Conservation (phyloP, 805 yeast genomes). For the Lipomyces yamadae region DNA sequence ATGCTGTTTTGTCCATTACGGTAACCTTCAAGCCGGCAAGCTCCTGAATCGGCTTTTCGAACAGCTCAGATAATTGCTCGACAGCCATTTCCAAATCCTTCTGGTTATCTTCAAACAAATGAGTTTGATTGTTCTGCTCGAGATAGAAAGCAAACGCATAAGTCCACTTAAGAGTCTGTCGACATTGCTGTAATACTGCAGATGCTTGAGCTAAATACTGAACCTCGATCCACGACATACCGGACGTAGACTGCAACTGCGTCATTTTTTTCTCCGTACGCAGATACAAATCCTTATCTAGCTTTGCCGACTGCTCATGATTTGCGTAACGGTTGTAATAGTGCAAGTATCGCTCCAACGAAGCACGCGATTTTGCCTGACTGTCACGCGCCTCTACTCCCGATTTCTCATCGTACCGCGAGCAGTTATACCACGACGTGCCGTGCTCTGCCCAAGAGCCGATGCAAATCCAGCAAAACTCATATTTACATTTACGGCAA, state of each 20-base stretch:
- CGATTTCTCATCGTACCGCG: conserved; percentile 56
- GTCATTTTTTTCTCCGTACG: conserved; percentile 67
- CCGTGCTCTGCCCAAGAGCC: conserved; percentile 77
- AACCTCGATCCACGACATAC: conserved; percentile 84
- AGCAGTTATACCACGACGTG: conserved; percentile 68
- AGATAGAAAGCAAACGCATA: conserved; percentile 79
- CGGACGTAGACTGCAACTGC: conserved; percentile 64
- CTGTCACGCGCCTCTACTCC: conserved; percentile 49
- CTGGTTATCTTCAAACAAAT: conserved; percentile 74
- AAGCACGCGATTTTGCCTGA: conserved; percentile 52
- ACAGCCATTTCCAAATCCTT: conserved; percentile 65
- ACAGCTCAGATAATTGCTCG: conserved; percentile 68
- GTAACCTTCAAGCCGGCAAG: conserved; percentile 49
- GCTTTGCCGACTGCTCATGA: conserved; percentile 75
- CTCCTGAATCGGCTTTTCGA: conserved; percentile 50
- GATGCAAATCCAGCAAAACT: conserved; percentile 94
- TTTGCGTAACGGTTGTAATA: conserved; percentile 74
- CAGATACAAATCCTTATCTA: conserved; percentile 68
- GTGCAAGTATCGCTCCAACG: conserved; percentile 70
- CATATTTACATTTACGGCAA: conserved; percentile 73
- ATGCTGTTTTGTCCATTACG: conserved; percentile 52
- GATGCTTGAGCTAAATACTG: conserved; percentile 81
- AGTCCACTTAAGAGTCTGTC: conserved; percentile 87
- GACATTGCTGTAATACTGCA: conserved; percentile 63
- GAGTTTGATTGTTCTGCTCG: conserved; percentile 55